These are phyloP conservation scores for Chytriomyces confervae DNA, from an alignment of 192 early-diverging fungal species.

Conservation along the genomic window DNA sequence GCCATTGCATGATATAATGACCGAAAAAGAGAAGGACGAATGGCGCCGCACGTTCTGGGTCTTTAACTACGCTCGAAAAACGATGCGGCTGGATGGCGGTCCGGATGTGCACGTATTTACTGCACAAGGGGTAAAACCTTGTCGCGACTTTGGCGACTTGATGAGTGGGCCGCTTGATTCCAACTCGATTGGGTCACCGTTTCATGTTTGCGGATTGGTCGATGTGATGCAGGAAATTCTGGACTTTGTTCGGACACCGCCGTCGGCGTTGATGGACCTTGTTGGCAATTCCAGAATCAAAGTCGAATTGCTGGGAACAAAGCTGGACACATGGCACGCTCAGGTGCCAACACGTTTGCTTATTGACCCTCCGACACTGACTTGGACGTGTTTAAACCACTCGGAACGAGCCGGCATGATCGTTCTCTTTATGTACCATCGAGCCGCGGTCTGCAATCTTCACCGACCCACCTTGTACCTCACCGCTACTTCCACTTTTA, in stretches of 20 bases:
- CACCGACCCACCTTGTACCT: not conserved
- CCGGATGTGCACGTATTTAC: not conserved
- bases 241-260: not conserved
- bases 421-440: not conserved
- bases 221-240: not conserved
- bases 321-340: not conserved
- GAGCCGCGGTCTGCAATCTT: not conserved
- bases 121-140: not conserved
- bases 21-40: not conserved
- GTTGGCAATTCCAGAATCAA: not conserved
- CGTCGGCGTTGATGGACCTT: not conserved
- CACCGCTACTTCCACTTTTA: not conserved
- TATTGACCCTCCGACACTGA: not conserved
- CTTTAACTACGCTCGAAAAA: not conserved
- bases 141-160: not conserved
- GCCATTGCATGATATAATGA: not conserved
- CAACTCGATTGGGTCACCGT: not conserved
- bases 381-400: not conserved
- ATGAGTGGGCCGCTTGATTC: not conserved
- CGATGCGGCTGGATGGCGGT: not conserved
- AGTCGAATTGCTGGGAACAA: not conserved
- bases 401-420: not conserved
- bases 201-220: slow-evolving; percentile 1
- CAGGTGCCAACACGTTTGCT: not conserved
- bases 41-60: not conserved